Percentiles rank a stretch among this genome's conserved stretches.
These are phyloP conservation scores for Neobulgaria alba DNA, from an alignment of 2,329 filamentous ascomycete species.

Conservation along the genomic window DNA sequence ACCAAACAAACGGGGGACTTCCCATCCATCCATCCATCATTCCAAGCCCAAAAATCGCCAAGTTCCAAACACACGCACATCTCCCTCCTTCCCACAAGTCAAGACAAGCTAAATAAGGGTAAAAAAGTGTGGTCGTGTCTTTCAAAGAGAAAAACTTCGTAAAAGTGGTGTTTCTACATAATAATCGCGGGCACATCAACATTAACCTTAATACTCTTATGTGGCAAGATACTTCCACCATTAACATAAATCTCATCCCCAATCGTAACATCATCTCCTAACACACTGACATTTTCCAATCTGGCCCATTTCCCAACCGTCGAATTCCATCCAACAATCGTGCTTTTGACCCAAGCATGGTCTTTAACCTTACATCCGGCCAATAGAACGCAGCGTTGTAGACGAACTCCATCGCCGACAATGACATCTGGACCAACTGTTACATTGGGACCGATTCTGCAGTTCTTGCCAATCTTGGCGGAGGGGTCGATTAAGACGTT, in stretches of 20 bases:
- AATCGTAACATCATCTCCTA: constrained; percentile 95
- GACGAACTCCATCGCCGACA: constrained; percentile 84
- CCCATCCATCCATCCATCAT: too few relatives aligned
- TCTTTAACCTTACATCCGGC: constrained; percentile 93
- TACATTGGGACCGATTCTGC: constrained; percentile 94
- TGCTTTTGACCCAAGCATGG: constrained; percentile 97
- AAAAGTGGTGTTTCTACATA: constrained; percentile 40
- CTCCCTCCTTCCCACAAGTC: too few relatives aligned
- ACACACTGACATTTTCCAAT: constrained; percentile 94
- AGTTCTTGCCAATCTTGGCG: constrained; percentile 96
- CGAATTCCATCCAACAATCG: constrained; percentile 98
- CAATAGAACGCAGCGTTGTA: constrained; percentile 88
- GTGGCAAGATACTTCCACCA: constrained; percentile 85
- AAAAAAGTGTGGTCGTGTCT: too few relatives aligned
- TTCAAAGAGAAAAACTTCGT: too few relatives aligned
- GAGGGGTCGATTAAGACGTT: constrained; percentile 93
- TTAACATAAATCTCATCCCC: constrained; percentile 99
- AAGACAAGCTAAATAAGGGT: too few relatives aligned
- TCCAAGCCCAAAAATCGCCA: too few relatives aligned
- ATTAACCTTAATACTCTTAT: constrained; percentile 99
- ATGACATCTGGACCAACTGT: constrained; percentile 90
- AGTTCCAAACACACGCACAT: too few relatives aligned
- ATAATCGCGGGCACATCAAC: constrained; percentile 72
- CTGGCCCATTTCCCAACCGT: constrained; percentile 91
- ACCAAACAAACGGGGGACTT: too few relatives aligned